Base-by-base conservation (phyloP, 169 alveolate species). In the Plasmodium knowlesi region DNA sequence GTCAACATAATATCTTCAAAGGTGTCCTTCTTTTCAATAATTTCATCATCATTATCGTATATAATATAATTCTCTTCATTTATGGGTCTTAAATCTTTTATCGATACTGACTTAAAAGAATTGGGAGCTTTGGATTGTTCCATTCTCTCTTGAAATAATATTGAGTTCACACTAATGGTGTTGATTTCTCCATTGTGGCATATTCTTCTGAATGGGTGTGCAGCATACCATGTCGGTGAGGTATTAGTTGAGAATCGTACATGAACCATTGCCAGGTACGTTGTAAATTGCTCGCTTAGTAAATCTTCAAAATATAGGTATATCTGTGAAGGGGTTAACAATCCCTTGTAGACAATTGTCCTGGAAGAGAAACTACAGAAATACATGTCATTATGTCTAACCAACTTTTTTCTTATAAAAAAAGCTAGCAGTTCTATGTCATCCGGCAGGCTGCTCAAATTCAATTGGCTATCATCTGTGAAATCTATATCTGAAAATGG, bases 151-250 rank as follows among this genome's bases (percentile, higher is more conserved):
- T 91, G 74, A 41, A 91, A 91, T 81, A 91, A 82, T 19, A 91
- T 25, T 19, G 95, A 81, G 32, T 95, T 95, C 30, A 95, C 97
- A 50, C 94, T 70, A 46, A 94, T 82, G 8, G 93, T 89, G 57
- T 88, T 94, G 43, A 93, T 93, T 79, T 93, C 96, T 6, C 96
- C 96, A 88, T 93, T 93, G 84, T 93, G 96, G 43, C 96, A 93
- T 25, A 93, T 89, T 50, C 95, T 81, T 43, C 95, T 46, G 37
- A 91, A 91, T 28, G 95, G 95, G 54, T 91, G 95, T 9, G 95
- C 95, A 5, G 95, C 95, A 89, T 93, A 93, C 93, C 95, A 91
- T 67, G 95, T 91, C 32, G 95, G 95, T 19, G 95, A 91, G 2
- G 95, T 91, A 25, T 91, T 91, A 10, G 95, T 91, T 14, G 95